A percentile compares a stretch with the other conserved stretches of the same genome.
phyloP scores from a whole-genome alignment of 352 stramenopile species.

The Globisporangium nodosum region DNA sequence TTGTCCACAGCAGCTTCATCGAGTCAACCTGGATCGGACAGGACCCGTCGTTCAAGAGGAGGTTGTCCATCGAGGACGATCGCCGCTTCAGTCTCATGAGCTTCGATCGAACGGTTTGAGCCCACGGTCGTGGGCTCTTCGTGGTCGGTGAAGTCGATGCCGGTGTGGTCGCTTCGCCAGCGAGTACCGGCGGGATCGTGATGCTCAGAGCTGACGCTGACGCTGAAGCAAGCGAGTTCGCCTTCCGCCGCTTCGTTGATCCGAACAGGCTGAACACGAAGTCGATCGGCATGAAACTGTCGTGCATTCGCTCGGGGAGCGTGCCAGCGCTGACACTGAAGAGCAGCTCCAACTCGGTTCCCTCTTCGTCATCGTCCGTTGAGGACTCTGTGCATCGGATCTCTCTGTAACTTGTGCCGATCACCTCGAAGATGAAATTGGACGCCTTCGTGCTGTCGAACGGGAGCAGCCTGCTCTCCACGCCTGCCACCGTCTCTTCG shows the following conservation, averaged over 20 bases:
- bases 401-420: slow-evolving; percentile 56
- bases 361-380: slow-evolving; percentile 18
- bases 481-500: slow-evolving; percentile 2
- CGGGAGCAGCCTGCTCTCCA: slow-evolving; percentile 13
- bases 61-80: slow-evolving; percentile 68
- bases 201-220: slow-evolving; percentile 13
- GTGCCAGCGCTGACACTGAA: slow-evolving; percentile 22
- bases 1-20: slow-evolving; percentile 76
- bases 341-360: slow-evolving; percentile 10
- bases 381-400: slow-evolving; percentile 11
- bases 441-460: slow-evolving; percentile 27
- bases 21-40: slow-evolving; percentile 78
- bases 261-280: slow-evolving; percentile 32
- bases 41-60: slow-evolving; percentile 62
- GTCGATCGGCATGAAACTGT: slow-evolving; percentile 40
- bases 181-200: slow-evolving; percentile 11
- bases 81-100: slow-evolving; percentile 49
- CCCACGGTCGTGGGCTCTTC: slow-evolving; percentile 39
- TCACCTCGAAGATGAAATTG: slow-evolving; percentile 59
- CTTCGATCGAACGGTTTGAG: slow-evolving; percentile 46
- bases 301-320: slow-evolving; percentile 39
- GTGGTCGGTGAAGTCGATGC: slow-evolving; percentile 15
- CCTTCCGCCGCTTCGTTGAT: slow-evolving; percentile 17
- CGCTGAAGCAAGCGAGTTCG: slow-evolving; percentile 15
- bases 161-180: background rate